Percentiles rank a stretch among this genome's conserved stretches.
These are phyloP conservation scores for Huntiella savannae DNA, from an alignment of 2,329 filamentous ascomycete species.

Conservation along the genomic window DNA sequence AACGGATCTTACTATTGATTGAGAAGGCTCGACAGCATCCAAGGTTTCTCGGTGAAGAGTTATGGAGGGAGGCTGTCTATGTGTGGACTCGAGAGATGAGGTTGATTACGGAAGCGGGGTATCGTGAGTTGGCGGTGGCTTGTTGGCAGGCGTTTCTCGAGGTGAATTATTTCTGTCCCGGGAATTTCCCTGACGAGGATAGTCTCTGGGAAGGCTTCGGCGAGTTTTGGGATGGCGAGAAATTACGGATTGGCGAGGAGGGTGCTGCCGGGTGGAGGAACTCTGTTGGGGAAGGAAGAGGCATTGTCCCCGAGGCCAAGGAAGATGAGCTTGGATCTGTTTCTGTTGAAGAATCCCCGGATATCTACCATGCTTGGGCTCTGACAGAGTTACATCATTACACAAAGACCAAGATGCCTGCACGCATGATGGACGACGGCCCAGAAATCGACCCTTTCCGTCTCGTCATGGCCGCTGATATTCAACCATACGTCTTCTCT, in stretches of 20 bases:
- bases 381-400: constrained; percentile 32
- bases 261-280: constrained; percentile 50
- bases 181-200: not conserved
- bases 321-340: constrained; percentile 7
- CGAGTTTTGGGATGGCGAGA: constrained; percentile 75
- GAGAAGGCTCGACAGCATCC: not conserved
- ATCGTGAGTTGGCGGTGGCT: constrained; percentile 54
- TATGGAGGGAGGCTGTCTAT: constrained; percentile 31
- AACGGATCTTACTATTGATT: constrained; percentile 23
- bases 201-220: constrained; percentile 10
- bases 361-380: constrained; percentile 33
- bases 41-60: not conserved
- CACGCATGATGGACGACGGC: constrained; percentile 54
- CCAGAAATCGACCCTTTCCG: constrained; percentile 67
- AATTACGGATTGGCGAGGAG: constrained; percentile 56
- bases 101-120: constrained; percentile 61
- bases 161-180: constrained; percentile 42
- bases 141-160: constrained; percentile 74
- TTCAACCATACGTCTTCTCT: constrained; percentile 46
- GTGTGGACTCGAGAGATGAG: constrained; percentile 55
- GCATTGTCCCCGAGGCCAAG: not conserved
- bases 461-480: constrained; percentile 61
- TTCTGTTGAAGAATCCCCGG: constrained; percentile 17
- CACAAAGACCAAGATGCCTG: constrained; percentile 37
- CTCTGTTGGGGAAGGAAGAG: constrained; percentile 20